A percentile compares a stretch with the other conserved stretches of the same genome.
These are phyloP conservation scores for Diaporthe aspalathi DNA, from an alignment of 2,329 filamentous ascomycete species.

Conservation along the genomic window DNA sequence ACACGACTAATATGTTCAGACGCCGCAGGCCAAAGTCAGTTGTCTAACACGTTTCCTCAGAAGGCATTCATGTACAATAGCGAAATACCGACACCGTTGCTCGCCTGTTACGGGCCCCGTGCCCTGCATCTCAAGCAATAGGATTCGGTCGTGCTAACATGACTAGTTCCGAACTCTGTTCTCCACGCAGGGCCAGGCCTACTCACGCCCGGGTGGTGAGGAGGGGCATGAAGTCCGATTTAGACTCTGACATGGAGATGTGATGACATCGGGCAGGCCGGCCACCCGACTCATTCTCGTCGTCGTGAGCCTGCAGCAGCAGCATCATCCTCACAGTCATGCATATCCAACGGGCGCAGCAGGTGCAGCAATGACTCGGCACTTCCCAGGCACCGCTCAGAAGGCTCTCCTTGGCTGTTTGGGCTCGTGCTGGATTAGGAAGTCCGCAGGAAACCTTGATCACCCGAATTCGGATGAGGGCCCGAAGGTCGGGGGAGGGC, in stretches of 20 bases:
- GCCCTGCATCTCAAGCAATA: neutral
- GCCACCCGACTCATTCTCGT: neutral
- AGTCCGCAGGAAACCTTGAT: conserved; percentile 2
- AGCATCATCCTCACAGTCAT: neutral
- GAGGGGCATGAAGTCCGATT: conserved; percentile 15
- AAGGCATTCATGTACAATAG: neutral
- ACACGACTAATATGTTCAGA: too few species aligned
- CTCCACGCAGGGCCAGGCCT: conserved; percentile 5
- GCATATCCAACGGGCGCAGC: too few species aligned
- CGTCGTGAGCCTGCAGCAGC: neutral
- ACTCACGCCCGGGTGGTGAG: neutral
- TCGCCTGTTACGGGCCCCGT: too few species aligned
- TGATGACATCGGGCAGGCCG: neutral
- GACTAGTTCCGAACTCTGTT: conserved; percentile 2
- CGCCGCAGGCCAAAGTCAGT: neutral
- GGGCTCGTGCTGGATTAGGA: conserved; percentile 12
- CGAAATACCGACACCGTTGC: neutral
- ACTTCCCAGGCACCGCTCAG: neutral
- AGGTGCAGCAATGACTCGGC: conserved; percentile 12
- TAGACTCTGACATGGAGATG: conserved; percentile 24
- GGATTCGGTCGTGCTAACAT: neutral
- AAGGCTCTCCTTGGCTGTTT: conserved; percentile 20
- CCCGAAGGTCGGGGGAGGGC: neutral
- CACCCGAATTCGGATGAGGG: neutral
- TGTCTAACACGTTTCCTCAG: too few species aligned